A percentile compares a stretch with the other conserved stretches of the same genome.
phyloP scores from a whole-genome alignment of 1,284 basidiomycete species.

The Heliocybe sulcata region DNA sequence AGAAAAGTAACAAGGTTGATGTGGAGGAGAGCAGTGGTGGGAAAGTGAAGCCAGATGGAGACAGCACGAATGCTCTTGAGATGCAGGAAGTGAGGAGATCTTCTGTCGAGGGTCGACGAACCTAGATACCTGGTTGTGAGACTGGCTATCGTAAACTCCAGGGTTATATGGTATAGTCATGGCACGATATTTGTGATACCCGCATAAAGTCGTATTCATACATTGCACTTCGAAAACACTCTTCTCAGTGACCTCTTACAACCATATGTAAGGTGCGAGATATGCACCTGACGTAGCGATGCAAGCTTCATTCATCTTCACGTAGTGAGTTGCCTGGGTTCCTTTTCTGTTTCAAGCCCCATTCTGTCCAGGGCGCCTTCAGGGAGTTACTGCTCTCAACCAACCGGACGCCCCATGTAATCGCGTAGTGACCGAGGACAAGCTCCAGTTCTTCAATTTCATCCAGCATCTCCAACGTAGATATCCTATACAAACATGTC shows the following conservation, averaged over 20 bases:
- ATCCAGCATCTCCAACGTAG: constrained; percentile 77
- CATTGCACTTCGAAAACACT: too few relatives aligned
- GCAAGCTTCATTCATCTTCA: too few relatives aligned
- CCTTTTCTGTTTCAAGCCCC: background rate
- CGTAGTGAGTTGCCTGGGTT: background rate
- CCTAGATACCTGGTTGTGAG: too few relatives aligned
- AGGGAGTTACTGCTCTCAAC: background rate
- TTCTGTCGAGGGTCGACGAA: too few relatives aligned
- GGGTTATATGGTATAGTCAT: too few relatives aligned
- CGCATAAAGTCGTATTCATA: too few relatives aligned
- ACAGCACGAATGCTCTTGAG: background rate
- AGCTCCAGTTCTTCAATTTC: constrained; percentile 90
- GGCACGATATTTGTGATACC: too few relatives aligned
- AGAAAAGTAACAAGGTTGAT: constrained; percentile 1
- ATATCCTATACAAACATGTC: constrained; percentile 42
- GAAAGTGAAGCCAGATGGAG: background rate
- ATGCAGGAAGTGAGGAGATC: background rate
- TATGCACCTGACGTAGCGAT: too few relatives aligned
- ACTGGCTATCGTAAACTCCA: too few relatives aligned
- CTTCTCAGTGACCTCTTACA: too few relatives aligned
- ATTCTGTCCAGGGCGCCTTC: background rate
- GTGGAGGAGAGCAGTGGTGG: too few relatives aligned
- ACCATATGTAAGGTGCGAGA: too few relatives aligned
- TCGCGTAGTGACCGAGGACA: constrained; percentile 81
- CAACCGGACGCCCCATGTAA: constrained; percentile 63